Evolutionary conservation across 768 basidiomycete genomes (phyloP), one percentile per base, ranked within the genome.

Genomic region (Phanerodontia chrysosporium): DNA sequence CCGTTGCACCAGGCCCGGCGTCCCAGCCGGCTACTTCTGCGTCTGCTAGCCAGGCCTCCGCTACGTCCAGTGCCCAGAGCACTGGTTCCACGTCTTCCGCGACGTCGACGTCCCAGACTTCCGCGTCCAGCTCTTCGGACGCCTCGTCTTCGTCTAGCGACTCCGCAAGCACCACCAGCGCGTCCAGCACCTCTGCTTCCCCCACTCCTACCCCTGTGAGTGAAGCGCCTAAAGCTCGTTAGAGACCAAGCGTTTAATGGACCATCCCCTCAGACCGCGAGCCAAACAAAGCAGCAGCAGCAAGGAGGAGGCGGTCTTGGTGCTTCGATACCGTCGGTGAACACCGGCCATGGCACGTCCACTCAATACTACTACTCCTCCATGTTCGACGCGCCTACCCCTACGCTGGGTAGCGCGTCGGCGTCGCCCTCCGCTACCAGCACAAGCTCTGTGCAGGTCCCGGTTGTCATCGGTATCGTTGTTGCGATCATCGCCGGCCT

Each of bases 401-500:
- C 46, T 25, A 24, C 46, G 6, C 24, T 18, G 39, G 39, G 10
- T 22, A 22, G 46, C 46, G 39, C 56, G 30, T 51, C 58, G 35
- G 45, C 44, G 8, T 44, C 3, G 39, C 58, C 29, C 21, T 13
- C 32, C 28, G 52, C 66, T 24, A 65, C 69, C 49, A 64, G 62
- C 9, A 68, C 70, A 25, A 48, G 28, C 25, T 39, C 52, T 21
- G 55, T 55, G 21, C 28, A 57, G 46, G 49, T 36, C 24, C 27
- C 27, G 3, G 51, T 48, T 14, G 30, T 75, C 18, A 61, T 70
- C 10, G 75, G 75, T 24, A 73, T 74, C 42, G 68, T 73, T 25
- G 64, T 70, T n/a, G 76, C 70, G 1, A 70, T 69, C 28, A 42
- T 76, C 36, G 62, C 73, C n/a, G 75, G 71, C 28, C 32, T 69